These are phyloP conservation scores for Coemansia sp. DNA, from an alignment of 192 early-diverging fungal species.

Conservation along the genomic window DNA sequence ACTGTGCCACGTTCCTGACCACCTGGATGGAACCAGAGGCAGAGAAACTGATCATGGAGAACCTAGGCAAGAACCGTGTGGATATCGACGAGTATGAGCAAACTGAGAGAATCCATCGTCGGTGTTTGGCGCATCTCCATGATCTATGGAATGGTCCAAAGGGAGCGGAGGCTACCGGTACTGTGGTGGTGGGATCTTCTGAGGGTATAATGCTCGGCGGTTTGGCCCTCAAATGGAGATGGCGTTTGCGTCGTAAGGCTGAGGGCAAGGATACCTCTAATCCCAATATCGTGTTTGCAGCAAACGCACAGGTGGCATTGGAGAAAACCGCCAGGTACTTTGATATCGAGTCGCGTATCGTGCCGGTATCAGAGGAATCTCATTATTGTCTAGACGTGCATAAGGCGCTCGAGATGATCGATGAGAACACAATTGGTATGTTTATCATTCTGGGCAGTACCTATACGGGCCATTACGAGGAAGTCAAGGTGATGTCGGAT, in stretches of 20 bases:
- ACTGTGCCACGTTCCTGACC: slow-evolving; percentile 76
- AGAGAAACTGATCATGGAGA: slow-evolving; percentile 72
- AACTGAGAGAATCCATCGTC: slow-evolving; percentile 59
- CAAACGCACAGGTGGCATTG: slow-evolving; percentile 72
- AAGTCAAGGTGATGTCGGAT: slow-evolving; percentile 59
- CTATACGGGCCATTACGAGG: slow-evolving; percentile 84
- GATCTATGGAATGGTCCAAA: slow-evolving; percentile 60
- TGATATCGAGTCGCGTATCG: slow-evolving; percentile 68
- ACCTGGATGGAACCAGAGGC: slow-evolving; percentile 82
- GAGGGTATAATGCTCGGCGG: slow-evolving; percentile 77
- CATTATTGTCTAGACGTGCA: slow-evolving; percentile 58
- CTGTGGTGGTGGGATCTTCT: slow-evolving; percentile 71
- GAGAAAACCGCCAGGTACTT: slow-evolving; percentile 73
- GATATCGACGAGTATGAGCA: slow-evolving; percentile 71
- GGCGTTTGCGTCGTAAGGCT: slow-evolving; percentile 58
- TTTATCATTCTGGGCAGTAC: slow-evolving; percentile 72
- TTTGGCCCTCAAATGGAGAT: slow-evolving; percentile 75
- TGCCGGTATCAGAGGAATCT: slow-evolving; percentile 55
- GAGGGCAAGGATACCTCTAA: slow-evolving; percentile 63
- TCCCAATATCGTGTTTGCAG: slow-evolving; percentile 76
- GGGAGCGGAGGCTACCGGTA: slow-evolving; percentile 56
- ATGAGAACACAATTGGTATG: slow-evolving; percentile 86
- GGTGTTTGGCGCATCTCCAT: slow-evolving; percentile 68
- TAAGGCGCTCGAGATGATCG: slow-evolving; percentile 62
- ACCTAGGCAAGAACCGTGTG: slow-evolving; percentile 71